Conservation (phyloP, 2,329 filamentous ascomycete species). For the Chaetomium olivaceum region DNA sequence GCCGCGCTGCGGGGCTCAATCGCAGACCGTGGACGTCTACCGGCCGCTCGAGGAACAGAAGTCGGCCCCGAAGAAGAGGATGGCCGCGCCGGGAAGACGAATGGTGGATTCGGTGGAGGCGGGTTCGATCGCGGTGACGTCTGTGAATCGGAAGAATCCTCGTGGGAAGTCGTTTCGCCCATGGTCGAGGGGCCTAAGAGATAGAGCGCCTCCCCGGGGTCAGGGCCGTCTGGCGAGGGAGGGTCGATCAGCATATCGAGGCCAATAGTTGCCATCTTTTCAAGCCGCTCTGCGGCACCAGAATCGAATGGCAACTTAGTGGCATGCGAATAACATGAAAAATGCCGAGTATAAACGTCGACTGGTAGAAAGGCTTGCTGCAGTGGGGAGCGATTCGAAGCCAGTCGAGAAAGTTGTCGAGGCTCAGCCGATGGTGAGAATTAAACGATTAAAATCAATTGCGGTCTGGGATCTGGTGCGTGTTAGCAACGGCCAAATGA, state of each 20-base stretch:
- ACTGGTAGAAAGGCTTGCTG: constrained; percentile 16
- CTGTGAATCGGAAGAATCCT: constrained; percentile 36
- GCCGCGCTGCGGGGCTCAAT: constrained; percentile 47
- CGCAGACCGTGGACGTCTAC: constrained; percentile 55
- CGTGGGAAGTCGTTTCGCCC: constrained; percentile 32
- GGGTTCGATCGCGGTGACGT: constrained; percentile 41
- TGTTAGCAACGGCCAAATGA: constrained; percentile 25
- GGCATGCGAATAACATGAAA: constrained; percentile 44
- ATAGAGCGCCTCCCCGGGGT: constrained; percentile 24
- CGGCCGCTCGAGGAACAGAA: constrained; percentile 50
- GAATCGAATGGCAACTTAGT: constrained; percentile 46
- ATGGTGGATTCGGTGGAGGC: constrained; percentile 63
- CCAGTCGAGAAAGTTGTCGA: constrained; percentile 15
- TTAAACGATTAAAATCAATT: constrained; percentile 34
- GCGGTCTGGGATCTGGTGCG: constrained; percentile 25
- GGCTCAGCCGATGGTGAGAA: constrained; percentile 25
- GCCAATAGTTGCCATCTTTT: constrained; percentile 40
- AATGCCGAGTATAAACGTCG: constrained; percentile 13
- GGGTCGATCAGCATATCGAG: constrained; percentile 35
- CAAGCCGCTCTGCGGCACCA: constrained; percentile 53
- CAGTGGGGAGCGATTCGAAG: constrained; percentile 14
- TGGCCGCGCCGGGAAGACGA: constrained; percentile 60
- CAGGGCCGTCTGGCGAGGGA: constrained; percentile 23
- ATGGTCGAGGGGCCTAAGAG: constrained; percentile 29
- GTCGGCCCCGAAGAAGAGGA: constrained; percentile 51